Evolutionary conservation across 2,329 filamentous ascomycete species (phyloP).

Genomic region (Arthrobotrys pseudoclavata): DNA sequence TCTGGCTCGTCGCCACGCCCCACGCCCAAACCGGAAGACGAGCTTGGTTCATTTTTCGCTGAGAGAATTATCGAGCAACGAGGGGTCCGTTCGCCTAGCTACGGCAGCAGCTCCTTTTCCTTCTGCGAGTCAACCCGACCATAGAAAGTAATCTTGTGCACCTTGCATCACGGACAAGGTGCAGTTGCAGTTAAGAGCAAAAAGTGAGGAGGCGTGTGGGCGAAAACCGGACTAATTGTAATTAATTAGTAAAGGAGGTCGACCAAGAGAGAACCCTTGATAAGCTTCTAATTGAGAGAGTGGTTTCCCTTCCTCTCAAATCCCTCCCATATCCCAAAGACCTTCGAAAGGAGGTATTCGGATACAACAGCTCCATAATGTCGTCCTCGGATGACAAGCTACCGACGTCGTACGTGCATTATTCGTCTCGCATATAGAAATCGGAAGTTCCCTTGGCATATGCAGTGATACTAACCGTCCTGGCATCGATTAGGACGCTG

Average conservation of each 20-base stretch:
- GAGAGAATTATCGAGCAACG: conserved; percentile 47
- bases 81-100: conserved; percentile 59
- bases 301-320: conserved; percentile 24
- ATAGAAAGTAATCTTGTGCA: conserved; percentile 24
- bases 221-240: conserved; percentile 34
- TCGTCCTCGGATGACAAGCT: conserved; percentile 60
- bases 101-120: conserved; percentile 33
- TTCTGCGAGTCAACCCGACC: conserved; percentile 41
- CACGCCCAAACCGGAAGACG: conserved; percentile 49
- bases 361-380: conserved; percentile 45
- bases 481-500: conserved; percentile 61
- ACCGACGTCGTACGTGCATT: conserved; percentile 59
- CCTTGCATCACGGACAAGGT: conserved; percentile 53
- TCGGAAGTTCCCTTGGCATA: conserved; percentile 39
- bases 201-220: conserved; percentile 58
- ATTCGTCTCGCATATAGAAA: conserved; percentile 7
- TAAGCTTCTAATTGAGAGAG: conserved; percentile 38
- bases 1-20: conserved; percentile 45
- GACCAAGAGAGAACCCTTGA: conserved; percentile 29
- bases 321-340: conserved; percentile 40
- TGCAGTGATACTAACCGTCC: conserved; percentile 32
- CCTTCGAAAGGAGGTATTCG: conserved; percentile 58
- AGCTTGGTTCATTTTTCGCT: conserved; percentile 21
- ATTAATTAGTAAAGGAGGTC: conserved; percentile 49
- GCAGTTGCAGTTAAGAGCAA: conserved; percentile 40